phyloP scores from a whole-genome alignment of 1,284 basidiomycete species.

The Volvariella surrecta region DNA sequence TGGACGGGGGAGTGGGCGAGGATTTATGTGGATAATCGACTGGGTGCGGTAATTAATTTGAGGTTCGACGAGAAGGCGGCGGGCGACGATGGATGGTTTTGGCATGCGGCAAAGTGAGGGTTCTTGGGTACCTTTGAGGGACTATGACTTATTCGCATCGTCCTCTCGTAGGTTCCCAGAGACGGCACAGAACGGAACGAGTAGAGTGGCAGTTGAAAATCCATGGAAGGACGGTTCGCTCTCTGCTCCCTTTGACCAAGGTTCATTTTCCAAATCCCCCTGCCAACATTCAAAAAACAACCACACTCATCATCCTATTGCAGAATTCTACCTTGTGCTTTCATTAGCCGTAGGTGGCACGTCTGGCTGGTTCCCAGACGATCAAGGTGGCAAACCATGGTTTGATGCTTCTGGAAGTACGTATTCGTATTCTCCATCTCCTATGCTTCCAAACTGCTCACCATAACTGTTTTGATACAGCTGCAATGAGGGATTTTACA shows the following conservation, averaged over 20 bases:
- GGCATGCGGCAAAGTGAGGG: constrained; percentile 29
- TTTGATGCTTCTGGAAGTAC: constrained; percentile 48
- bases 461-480: constrained; percentile 19
- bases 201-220: constrained; percentile 37
- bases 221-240: constrained; percentile 44
- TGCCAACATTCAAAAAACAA: constrained; percentile 6
- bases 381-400: constrained; percentile 69
- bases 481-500: constrained; percentile 67
- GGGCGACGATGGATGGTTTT: constrained; percentile 30
- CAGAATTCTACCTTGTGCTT: constrained; percentile 73
- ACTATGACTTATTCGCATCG: not conserved
- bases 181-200: constrained; percentile 57
- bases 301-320: constrained; percentile 3
- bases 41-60: constrained; percentile 24
- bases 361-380: constrained; percentile 70
- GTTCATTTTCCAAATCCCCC: constrained; percentile 28
- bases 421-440: constrained; percentile 12
- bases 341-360: constrained; percentile 74
- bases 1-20: constrained; percentile 69
- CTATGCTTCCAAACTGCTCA: not conserved
- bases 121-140: constrained; percentile 25
- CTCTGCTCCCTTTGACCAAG: constrained; percentile 76
- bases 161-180: constrained; percentile 43
- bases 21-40: constrained; percentile 62
- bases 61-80: constrained; percentile 7